Percentiles rank a stretch among this genome's conserved stretches.
Conservation (phyloP, 1,284 basidiomycete species). For the Puccinia hordei region DNA sequence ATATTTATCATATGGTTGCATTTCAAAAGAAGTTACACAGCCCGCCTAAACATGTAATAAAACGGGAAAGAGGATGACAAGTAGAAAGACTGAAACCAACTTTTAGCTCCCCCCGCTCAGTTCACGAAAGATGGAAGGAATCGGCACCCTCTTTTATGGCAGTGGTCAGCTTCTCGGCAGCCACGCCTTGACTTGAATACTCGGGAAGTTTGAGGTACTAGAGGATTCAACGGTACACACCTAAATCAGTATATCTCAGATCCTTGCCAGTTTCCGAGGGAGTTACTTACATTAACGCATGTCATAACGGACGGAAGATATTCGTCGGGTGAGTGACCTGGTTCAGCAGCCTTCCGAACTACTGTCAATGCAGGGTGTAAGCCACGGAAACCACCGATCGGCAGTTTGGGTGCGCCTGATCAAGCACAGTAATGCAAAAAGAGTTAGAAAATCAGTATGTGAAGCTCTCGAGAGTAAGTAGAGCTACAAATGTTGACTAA, state of each 20-base stretch:
- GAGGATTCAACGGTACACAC: not conserved
- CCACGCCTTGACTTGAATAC: constrained; percentile 78
- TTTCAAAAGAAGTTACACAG: constrained; percentile 1
- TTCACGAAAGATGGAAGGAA: constrained; percentile 88
- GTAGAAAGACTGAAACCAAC: not conserved
- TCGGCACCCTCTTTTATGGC: constrained; percentile 89
- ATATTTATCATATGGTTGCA: not conserved
- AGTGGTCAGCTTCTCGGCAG: constrained; percentile 74
- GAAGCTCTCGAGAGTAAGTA: not conserved
- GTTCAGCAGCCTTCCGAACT: constrained; percentile 92
- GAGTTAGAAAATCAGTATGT: not conserved
- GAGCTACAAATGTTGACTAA: constrained; percentile 67
- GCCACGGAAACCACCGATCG: constrained; percentile 91
- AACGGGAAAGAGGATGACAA: not conserved
- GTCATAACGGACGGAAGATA: constrained; percentile 98
- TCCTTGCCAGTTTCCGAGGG: no score
- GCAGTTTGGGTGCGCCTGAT: constrained; percentile 57
- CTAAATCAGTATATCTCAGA: not conserved
- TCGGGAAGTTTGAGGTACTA: constrained; percentile 86
- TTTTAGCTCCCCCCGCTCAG: not conserved
- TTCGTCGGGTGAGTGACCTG: constrained; percentile 84
- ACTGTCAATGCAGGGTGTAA: constrained; percentile 93
- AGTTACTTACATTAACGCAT: constrained; percentile 72
- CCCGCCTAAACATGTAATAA: constrained; percentile 14
- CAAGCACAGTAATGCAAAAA: not conserved